Evolutionary conservation across 2,329 filamentous ascomycete genomes (phyloP).

Genomic region (Dactylonectria macrodidyma): DNA sequence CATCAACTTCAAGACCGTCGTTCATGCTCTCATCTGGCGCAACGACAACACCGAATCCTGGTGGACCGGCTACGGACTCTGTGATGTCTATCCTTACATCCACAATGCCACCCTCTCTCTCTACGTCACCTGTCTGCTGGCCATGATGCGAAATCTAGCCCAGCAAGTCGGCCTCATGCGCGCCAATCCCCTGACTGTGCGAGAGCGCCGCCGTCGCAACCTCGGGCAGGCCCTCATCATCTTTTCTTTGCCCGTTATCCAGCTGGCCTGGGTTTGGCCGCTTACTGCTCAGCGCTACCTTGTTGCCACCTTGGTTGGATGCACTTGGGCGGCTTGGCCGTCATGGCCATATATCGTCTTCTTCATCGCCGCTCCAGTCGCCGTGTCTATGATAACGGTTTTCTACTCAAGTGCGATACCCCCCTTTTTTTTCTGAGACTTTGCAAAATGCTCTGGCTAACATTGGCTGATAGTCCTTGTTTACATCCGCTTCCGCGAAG

Average conservation of each 20-base stretch:
- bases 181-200: slow-evolving; percentile 55
- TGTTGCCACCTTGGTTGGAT: slow-evolving; percentile 66
- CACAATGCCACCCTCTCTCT: slow-evolving; percentile 63
- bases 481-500: slow-evolving; percentile 63
- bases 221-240: slow-evolving; percentile 68
- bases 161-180: slow-evolving; percentile 63
- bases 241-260: slow-evolving; percentile 66
- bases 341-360: slow-evolving; percentile 66
- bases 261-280: slow-evolving; percentile 64
- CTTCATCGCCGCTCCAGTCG: slow-evolving; percentile 61
- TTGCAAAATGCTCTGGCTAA: slow-evolving; percentile 14
- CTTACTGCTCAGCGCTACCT: slow-evolving; percentile 64
- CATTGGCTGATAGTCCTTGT: slow-evolving; percentile 56
- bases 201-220: slow-evolving; percentile 60
- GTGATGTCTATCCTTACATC: slow-evolving; percentile 66
- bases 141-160: slow-evolving; percentile 69
- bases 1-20: slow-evolving; percentile 63
- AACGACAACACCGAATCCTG: slow-evolving; percentile 65
- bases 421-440: not conserved
- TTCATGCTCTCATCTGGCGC: slow-evolving; percentile 69
- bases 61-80: slow-evolving; percentile 68
- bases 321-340: slow-evolving; percentile 58
- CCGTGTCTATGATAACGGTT: slow-evolving; percentile 60
- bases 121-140: slow-evolving; percentile 66
- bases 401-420: slow-evolving; percentile 63